A percentile compares a stretch with the other conserved stretches of the same genome.
These are phyloP conservation scores for Plasmodium sp. DNA, from an alignment of 169 alveolate species.

Conservation along the genomic window DNA sequence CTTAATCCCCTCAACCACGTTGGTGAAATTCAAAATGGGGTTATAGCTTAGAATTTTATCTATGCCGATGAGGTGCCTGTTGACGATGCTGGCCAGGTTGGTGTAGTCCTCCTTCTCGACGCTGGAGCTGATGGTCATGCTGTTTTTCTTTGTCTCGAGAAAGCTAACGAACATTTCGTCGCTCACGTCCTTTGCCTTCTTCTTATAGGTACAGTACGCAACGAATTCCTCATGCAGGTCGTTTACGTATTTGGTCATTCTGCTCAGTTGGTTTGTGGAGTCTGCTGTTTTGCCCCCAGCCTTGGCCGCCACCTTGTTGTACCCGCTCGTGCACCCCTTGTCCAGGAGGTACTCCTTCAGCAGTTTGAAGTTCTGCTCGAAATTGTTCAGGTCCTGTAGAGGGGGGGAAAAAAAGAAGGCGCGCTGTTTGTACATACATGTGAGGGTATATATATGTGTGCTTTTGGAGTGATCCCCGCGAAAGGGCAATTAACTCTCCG, in stretches of 20 bases:
- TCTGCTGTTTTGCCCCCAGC: background rate
- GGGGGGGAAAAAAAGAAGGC: background rate
- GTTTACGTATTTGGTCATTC: conserved; percentile 20
- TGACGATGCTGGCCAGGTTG: conserved; percentile 26
- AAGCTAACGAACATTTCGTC: conserved; percentile 41
- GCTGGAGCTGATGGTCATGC: conserved; percentile 32
- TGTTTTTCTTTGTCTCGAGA: conserved; percentile 54
- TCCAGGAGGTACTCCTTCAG: conserved; percentile 34
- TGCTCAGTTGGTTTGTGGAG: background rate
- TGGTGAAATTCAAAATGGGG: conserved; percentile 28
- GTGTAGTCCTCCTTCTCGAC: conserved; percentile 70
- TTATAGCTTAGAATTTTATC: conserved; percentile 36
- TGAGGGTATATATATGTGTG: background rate
- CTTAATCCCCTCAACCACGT: conserved; percentile 47
- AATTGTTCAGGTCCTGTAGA: conserved; percentile 32
- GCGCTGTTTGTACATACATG: background rate
- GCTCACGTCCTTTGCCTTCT: conserved; percentile 30
- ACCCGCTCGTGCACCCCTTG: conserved; percentile 42
- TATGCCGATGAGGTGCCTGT: conserved; percentile 23
- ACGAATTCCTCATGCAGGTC: conserved; percentile 55
- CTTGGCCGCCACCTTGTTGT: conserved; percentile 1
- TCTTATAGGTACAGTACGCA: conserved; percentile 63
- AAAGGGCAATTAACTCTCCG: background rate
- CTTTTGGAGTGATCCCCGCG: background rate
- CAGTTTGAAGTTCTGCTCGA: conserved; percentile 17